phyloP scores from a whole-genome alignment of 2,329 filamentous ascomycete genomes.

The Whalleya microplaca region DNA sequence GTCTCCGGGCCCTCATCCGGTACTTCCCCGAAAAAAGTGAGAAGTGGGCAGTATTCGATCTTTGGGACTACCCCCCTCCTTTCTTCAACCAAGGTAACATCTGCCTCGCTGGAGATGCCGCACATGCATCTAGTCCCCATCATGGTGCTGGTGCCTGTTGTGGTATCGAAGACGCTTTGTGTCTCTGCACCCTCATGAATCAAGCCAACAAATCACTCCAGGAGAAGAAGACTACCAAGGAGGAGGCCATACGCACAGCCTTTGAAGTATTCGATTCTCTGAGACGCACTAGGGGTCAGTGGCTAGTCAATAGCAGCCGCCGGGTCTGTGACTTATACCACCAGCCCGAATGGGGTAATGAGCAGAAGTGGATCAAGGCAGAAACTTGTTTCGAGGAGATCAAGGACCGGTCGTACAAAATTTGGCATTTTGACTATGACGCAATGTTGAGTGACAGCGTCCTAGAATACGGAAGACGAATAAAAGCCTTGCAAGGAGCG shows the following conservation, averaged over 20 bases:
- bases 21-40: conserved; percentile 26
- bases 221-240: conserved; percentile 7
- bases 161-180: conserved; percentile 44
- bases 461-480: conserved; percentile 15
- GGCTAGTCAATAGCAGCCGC: conserved; percentile 31
- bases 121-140: conserved; percentile 29
- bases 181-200: conserved; percentile 51
- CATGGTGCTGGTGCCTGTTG: conserved; percentile 30
- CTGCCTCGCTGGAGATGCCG: conserved; percentile 30
- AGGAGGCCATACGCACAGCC: conserved; percentile 15
- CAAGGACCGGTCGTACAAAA: conserved; percentile 26
- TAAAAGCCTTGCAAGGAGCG: background rate
- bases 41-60: conserved; percentile 34
- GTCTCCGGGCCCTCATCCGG: conserved; percentile 21
- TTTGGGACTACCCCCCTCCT: conserved; percentile 26
- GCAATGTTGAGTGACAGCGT: conserved; percentile 21
- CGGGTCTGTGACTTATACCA: conserved; percentile 27
- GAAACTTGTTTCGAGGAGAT: conserved; percentile 31
- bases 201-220: conserved; percentile 15
- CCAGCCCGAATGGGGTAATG: conserved; percentile 25
- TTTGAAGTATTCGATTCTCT: conserved; percentile 22
- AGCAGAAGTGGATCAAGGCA: conserved; percentile 22
- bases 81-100: conserved; percentile 21
- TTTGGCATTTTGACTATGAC: conserved; percentile 29
- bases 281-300: conserved; percentile 26